These are phyloP conservation scores for Beauveria pseudobassiana DNA, from an alignment of 2,329 filamentous ascomycete genomes.

Conservation along the genomic window DNA sequence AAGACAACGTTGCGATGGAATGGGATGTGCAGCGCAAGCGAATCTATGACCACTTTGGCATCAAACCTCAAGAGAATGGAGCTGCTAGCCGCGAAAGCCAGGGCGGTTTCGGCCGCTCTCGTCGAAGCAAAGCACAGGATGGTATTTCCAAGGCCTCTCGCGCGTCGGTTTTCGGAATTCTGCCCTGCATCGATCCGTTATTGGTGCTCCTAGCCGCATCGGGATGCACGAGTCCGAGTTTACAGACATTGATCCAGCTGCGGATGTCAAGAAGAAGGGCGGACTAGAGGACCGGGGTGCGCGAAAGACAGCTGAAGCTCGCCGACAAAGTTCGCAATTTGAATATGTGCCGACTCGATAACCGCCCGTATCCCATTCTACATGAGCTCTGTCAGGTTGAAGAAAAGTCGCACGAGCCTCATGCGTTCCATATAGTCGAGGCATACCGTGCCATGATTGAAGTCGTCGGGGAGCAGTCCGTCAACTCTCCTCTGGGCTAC, in stretches of 20 bases:
- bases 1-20: conserved; percentile 90
- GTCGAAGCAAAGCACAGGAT: conserved; percentile 45
- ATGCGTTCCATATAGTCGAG: conserved; percentile 68
- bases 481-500: conserved; percentile 51
- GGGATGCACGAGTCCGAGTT: conserved; percentile 59
- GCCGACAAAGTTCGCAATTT: conserved; percentile 71
- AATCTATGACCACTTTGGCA: conserved; percentile 95
- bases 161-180: conserved; percentile 45
- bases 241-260: conserved; percentile 57
- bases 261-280: conserved; percentile 38
- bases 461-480: conserved; percentile 66
- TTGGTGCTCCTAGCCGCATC: conserved; percentile 68
- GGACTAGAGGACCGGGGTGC: conserved; percentile 60
- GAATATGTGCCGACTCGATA: conserved; percentile 63
- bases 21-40: conserved; percentile 90
- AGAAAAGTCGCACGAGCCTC: conserved; percentile 58
- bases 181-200: conserved; percentile 73
- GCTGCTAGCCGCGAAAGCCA: conserved; percentile 39
- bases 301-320: conserved; percentile 79
- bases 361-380: conserved; percentile 64
- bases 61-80: conserved; percentile 53
- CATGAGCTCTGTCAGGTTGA: conserved; percentile 71
- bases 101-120: conserved; percentile 53
- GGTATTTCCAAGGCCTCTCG: conserved; percentile 45
- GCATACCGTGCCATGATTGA: conserved; percentile 75